Evolutionary conservation across 2,329 filamentous ascomycete genomes (phyloP).

Genomic region (Penicillium digitatum): DNA sequence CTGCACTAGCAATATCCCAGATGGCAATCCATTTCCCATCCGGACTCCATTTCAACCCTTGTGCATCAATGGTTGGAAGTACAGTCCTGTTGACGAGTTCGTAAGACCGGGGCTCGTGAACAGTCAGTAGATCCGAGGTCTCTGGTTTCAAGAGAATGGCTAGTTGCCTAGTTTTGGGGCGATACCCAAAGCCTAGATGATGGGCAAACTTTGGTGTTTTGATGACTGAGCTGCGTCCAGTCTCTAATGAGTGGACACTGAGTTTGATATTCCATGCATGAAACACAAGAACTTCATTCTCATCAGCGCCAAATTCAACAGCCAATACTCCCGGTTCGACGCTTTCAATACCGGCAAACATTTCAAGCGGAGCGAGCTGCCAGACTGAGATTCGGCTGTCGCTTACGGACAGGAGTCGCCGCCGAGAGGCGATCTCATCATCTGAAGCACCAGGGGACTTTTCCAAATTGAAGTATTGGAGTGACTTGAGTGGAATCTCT

Average conservation of each 20-base stretch:
- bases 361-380: constrained; percentile 36
- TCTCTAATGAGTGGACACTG: constrained; percentile 35
- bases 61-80: constrained; percentile 53
- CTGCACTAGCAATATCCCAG: constrained; percentile 52
- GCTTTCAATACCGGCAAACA: constrained; percentile 41
- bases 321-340: constrained; percentile 36
- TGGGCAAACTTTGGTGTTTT: constrained; percentile 41
- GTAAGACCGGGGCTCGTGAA: constrained; percentile 37
- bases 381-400: constrained; percentile 36
- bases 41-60: constrained; percentile 57
- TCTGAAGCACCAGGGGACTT: not conserved
- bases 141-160: constrained; percentile 42
- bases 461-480: constrained; percentile 28
- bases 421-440: constrained; percentile 18
- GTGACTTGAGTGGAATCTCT: constrained; percentile 29
- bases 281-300: constrained; percentile 39
- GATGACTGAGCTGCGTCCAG: constrained; percentile 37
- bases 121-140: constrained; percentile 36
- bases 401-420: constrained; percentile 35
- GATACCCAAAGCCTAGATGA: constrained; percentile 37
- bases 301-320: constrained; percentile 38
- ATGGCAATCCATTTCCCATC: constrained; percentile 58
- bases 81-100: constrained; percentile 33
- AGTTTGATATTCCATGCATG: constrained; percentile 41
- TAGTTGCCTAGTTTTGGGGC: constrained; percentile 39